Base-by-base conservation (phyloP, 2,329 filamentous ascomycete genomes). In the Xylaria sp. region DNA sequence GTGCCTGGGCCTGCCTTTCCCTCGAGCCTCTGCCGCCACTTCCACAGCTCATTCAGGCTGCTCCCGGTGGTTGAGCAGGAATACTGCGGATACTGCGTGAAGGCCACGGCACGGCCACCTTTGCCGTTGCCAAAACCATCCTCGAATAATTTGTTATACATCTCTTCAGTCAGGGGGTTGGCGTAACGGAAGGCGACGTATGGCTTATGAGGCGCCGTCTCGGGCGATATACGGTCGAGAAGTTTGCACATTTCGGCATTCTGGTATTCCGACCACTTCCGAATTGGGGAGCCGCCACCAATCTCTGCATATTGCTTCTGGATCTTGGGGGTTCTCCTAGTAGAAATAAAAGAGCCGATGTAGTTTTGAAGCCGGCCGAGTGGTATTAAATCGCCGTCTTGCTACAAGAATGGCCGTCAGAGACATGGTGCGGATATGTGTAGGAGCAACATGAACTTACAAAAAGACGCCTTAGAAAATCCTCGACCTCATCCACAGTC, bases 121-220 rank as follows among this genome's bases (percentile, higher is more conserved):
- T 90, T 93, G 4, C 95, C 94, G 63, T 90, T 89, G 12, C 94
- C 95, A 78, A 98, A 97, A 0, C 96, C 96, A 79, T 99, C 96
- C 8, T 89, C 90, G 28, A 99, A 83, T 72, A 99, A 82, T 76
- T 89, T 88, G 63, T 88, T 86, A 80, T 99, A 98, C 89, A 94
- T 97, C 75, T 97, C 90, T 82, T 98, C 96, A 1, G 96, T 99
- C 78, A 99, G 82, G 0, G 96, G 96, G 70, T 94, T 87, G 15
- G 97, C 95, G 78, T 99, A 99, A 71, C 96, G 92, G 81, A 99
- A 99, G 15, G 96, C 95, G 56, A 98, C 94, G 78, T 99, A 99
- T 9, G 96, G 96, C 80, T 96, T 98, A 80, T 99, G 96, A 6
- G 96, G 96, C 3, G 96, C 96, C 1, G 94, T 97, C 78, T 97